Conservation (phyloP, 2,329 filamentous ascomycete species). For the Thermochaetoides dissita region DNA sequence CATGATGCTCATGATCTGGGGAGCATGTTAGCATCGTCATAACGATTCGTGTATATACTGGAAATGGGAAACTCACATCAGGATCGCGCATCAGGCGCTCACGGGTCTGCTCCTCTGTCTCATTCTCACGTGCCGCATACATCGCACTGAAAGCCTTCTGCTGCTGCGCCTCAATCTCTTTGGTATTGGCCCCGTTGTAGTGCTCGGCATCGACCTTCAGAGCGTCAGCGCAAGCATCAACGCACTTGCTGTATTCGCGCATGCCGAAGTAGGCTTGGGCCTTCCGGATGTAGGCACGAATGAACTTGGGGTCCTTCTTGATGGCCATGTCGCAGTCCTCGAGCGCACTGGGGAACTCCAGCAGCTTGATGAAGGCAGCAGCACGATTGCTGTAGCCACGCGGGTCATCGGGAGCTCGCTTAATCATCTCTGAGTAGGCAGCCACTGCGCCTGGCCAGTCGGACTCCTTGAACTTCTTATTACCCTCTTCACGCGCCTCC, state of each 20-base stretch:
- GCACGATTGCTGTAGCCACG: slow-evolving; percentile 96
- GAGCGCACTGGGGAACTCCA: slow-evolving; percentile 86
- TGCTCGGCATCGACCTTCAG: slow-evolving; percentile 57
- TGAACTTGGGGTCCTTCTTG: slow-evolving; percentile 80
- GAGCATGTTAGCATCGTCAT: slow-evolving; percentile 16
- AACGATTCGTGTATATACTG: background rate
- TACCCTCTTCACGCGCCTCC: slow-evolving; percentile 85
- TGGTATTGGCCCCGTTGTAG: slow-evolving; percentile 59
- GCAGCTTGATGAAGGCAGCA: slow-evolving; percentile 89
- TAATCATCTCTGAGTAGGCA: slow-evolving; percentile 91
- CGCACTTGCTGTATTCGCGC: slow-evolving; percentile 92
- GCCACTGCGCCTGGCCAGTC: slow-evolving; percentile 94
- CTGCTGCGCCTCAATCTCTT: slow-evolving; percentile 87
- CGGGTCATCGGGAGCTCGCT: slow-evolving; percentile 83
- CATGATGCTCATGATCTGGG: slow-evolving; percentile 71
- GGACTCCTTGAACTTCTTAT: slow-evolving; percentile 90
- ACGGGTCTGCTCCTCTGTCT: slow-evolving; percentile 90
- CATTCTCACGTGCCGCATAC: slow-evolving; percentile 80
- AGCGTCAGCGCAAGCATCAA: slow-evolving; percentile 80
- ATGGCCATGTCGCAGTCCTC: slow-evolving; percentile 87
- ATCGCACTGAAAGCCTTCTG: slow-evolving; percentile 85
- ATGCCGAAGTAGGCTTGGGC: slow-evolving; percentile 91
- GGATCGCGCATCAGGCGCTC: slow-evolving; percentile 82
- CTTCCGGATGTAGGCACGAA: slow-evolving; percentile 92
- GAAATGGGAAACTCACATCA: slow-evolving; percentile 48